Conservation (phyloP, 164 flowering plant species). For the Chloranthus sessilifolius region DNA sequence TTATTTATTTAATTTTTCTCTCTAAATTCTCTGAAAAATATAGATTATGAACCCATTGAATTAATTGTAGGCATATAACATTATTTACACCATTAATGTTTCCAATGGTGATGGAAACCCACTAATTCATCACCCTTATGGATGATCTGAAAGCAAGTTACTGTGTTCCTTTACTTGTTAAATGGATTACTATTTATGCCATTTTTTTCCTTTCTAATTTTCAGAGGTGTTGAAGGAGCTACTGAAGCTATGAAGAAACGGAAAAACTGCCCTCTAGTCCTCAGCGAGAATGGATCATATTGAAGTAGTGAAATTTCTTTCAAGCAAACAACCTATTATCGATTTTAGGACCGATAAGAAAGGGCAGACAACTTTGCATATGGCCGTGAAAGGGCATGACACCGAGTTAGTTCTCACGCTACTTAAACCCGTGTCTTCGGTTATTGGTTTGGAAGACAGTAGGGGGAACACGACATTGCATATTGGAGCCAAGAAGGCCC, state of each 20-base stretch:
- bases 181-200: no score
- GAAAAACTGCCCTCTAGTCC: conserved; percentile 82
- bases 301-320: conserved; percentile 68
- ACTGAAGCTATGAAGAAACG: conserved; percentile 51
- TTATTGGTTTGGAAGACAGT: conserved; percentile 59
- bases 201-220: conserved; percentile 8
- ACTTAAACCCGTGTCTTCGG: conserved; percentile 62
- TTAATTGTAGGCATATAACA: no score
- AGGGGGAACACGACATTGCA: conserved; percentile 86
- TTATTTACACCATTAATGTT: no score
- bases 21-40: no score
- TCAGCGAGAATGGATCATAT: conserved; percentile 90
- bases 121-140: no score
- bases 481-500: conserved; percentile 67
- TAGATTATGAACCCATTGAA: no score
- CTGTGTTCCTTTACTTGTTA: no score
- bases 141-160: no score
- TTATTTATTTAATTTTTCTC: no score
- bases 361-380: conserved; percentile 91
- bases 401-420: conserved; percentile 65
- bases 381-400: conserved; percentile 94
- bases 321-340: conserved; percentile 59
- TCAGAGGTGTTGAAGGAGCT: conserved; percentile 83
- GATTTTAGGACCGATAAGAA: conserved; percentile 74
- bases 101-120: no score